Percentiles rank a stretch among this genome's conserved stretches.
Evolutionary conservation across 2,329 filamentous ascomycete species (phyloP).

Genomic region (Leptosphaerulina australis): DNA sequence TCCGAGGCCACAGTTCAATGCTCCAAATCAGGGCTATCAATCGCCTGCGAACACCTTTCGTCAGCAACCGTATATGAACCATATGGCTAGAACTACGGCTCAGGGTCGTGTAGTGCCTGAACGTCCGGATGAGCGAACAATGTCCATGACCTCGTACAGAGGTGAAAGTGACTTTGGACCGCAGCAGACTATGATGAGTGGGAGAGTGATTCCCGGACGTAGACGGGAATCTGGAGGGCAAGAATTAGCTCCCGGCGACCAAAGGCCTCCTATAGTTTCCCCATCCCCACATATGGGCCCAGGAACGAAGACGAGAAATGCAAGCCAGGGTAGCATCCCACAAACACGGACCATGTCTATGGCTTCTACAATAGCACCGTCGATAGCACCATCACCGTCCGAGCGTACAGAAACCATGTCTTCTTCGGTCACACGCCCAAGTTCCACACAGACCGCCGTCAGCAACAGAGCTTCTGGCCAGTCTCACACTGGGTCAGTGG

Average conservation of each 20-base stretch:
- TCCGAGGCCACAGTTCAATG: conserved; percentile 74
- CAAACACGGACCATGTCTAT: conserved; percentile 82
- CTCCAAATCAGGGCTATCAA: conserved; percentile 47
- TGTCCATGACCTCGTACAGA: conserved; percentile 90
- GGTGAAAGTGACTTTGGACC: conserved; percentile 72
- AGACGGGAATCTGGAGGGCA: conserved; percentile 61
- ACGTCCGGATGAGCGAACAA: conserved; percentile 87
- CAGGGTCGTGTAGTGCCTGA: conserved; percentile 92
- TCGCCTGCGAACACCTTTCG: conserved; percentile 78
- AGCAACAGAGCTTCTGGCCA: conserved; percentile 49
- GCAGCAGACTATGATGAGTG: conserved; percentile 86
- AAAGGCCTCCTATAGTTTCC: conserved; percentile 28
- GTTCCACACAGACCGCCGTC: conserved; percentile 43
- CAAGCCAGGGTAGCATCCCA: conserved; percentile 46
- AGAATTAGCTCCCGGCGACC: conserved; percentile 30
- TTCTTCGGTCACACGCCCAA: conserved; percentile 53
- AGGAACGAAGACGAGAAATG: conserved; percentile 42
- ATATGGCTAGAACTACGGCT: conserved; percentile 79
- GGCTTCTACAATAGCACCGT: conserved; percentile 76
- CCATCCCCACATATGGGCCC: conserved; percentile 35
- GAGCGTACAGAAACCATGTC: conserved; percentile 65
- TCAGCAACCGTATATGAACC: conserved; percentile 73
- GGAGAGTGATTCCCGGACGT: conserved; percentile 84
- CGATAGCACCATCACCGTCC: conserved; percentile 57
- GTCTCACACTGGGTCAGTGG: conserved; percentile 51